Conservation (phyloP, 2,329 filamentous ascomycete species). For the Xylariales sp. region DNA sequence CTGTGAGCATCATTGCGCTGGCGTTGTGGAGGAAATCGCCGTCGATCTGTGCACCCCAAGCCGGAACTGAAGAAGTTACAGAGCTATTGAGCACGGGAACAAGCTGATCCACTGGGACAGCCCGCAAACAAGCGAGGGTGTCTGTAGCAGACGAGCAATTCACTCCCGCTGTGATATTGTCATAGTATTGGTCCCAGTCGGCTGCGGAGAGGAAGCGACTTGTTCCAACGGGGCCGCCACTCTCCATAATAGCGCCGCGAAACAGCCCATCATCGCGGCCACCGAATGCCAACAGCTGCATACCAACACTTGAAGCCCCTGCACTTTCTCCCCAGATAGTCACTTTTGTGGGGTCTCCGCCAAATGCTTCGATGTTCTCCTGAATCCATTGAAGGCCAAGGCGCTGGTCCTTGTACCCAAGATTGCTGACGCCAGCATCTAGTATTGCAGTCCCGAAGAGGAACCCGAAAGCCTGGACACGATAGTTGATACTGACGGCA, state of each 20-base stretch:
- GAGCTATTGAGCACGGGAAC: conserved; percentile 26
- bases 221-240: conserved; percentile 33
- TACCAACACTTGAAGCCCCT: conserved; percentile 33
- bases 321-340: conserved; percentile 45
- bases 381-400: conserved; percentile 40
- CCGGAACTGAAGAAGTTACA: conserved; percentile 25
- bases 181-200: conserved; percentile 21
- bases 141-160: conserved; percentile 20
- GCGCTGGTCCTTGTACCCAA: not conserved
- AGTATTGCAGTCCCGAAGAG: not conserved
- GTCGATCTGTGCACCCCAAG: conserved; percentile 39
- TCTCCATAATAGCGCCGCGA: conserved; percentile 48
- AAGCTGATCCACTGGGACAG: conserved; percentile 23
- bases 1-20: conserved; percentile 36
- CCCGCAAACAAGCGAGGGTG: conserved; percentile 31
- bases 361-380: conserved; percentile 49
- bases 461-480: not conserved
- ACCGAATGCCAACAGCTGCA: conserved; percentile 50
- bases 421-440: not conserved
- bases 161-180: conserved; percentile 18
- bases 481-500: not conserved
- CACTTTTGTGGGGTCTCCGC: too few species aligned
- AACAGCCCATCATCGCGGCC: conserved; percentile 53
- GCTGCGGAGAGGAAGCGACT: not conserved
- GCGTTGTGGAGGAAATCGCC: conserved; percentile 42